Conservation (phyloP, 2,329 filamentous ascomycete genomes). For the Clonostachys rhizophaga region DNA sequence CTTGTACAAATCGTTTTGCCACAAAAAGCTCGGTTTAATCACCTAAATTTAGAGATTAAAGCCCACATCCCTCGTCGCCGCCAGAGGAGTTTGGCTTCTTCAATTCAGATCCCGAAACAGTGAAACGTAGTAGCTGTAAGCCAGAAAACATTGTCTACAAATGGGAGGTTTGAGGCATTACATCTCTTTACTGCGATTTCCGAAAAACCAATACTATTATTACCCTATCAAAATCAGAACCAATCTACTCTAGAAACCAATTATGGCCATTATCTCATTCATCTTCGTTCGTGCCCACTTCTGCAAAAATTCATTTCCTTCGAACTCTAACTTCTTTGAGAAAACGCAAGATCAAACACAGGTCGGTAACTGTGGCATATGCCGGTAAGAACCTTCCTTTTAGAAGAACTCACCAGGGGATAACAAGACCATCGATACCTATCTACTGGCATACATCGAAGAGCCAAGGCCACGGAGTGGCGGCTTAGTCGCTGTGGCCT, state of each 20-base stretch:
- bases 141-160: too few species aligned
- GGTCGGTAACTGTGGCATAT: not conserved
- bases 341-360: too few species aligned
- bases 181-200: too few species aligned
- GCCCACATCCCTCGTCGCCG: not conserved
- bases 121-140: too few species aligned
- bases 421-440: not conserved
- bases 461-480: not conserved
- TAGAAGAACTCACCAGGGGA: not conserved
- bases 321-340: not conserved
- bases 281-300: not conserved
- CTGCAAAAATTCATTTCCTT: not conserved
- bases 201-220: too few species aligned
- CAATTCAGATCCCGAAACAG: too few species aligned
- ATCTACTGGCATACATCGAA: not conserved
- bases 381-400: not conserved
- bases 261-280: not conserved
- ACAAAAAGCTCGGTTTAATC: too few species aligned
- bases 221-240: too few species aligned
- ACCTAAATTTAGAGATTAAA: not conserved
- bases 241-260: too few species aligned
- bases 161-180: too few species aligned
- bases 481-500: too few species aligned
- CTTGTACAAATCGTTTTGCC: too few species aligned
- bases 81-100: not conserved